Evolutionary conservation across 225 moss, liverwort and hornwort genomes (phyloP).

Genomic region (Pseudisothecium myosuroides): DNA sequence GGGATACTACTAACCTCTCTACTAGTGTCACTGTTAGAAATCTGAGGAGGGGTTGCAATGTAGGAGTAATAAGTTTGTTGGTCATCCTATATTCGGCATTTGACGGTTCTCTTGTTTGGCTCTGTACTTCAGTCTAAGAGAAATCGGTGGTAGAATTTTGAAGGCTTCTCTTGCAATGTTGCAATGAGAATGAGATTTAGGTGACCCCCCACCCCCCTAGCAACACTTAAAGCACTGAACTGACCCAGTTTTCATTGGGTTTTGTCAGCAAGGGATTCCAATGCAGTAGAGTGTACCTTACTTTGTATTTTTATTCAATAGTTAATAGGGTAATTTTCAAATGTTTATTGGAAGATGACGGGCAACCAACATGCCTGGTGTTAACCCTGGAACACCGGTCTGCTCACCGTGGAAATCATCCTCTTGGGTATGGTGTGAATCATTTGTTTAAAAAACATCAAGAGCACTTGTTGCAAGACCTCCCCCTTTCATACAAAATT

Average conservation of each 20-base stretch:
- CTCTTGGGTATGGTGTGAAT: no score
- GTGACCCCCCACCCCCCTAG: no score
- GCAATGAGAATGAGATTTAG: neutral
- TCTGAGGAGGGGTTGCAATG: neutral
- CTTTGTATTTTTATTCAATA: neutral
- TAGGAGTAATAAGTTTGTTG: neutral
- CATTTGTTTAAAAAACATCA: no score
- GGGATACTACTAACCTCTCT: neutral
- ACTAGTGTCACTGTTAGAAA: neutral
- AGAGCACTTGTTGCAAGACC: no score
- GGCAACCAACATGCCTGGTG: neutral
- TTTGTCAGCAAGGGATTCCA: neutral
- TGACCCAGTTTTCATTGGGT: neutral
- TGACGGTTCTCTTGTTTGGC: neutral
- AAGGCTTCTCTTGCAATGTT: neutral
- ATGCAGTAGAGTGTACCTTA: neutral
- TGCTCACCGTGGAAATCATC: no score
- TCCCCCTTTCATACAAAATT: no score
- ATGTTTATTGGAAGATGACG: neutral
- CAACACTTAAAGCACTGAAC: neutral
- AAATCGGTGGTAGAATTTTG: neutral
- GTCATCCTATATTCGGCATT: neutral
- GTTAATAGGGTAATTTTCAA: neutral
- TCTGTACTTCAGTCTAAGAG: neutral
- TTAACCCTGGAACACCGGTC: no score